A percentile compares a stretch with the other conserved stretches of the same genome.
Conservation (phyloP, 202 grass and related monocot genomes). For the Carex arenaria region DNA sequence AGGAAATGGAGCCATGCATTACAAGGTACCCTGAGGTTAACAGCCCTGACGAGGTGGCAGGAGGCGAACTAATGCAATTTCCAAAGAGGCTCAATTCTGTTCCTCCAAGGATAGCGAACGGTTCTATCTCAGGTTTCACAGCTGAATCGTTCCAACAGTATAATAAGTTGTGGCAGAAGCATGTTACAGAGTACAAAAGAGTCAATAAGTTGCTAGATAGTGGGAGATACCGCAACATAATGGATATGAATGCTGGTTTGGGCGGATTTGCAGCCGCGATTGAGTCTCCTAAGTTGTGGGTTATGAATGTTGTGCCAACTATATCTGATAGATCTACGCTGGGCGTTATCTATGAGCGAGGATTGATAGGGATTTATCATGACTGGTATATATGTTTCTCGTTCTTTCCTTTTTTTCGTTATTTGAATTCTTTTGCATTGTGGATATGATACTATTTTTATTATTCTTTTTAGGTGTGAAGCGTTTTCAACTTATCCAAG, state of each 20-base stretch:
- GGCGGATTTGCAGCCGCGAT: conserved; percentile 51
- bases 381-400: conserved; percentile 36
- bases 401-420: not conserved
- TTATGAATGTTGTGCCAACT: conserved; percentile 69
- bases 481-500: conserved; percentile 90
- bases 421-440: not conserved
- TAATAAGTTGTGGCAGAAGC: conserved; percentile 52
- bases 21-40: not conserved
- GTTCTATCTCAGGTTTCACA: conserved; percentile 37
- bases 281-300: conserved; percentile 56
- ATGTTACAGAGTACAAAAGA: conserved; percentile 51
- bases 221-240: conserved; percentile 51
- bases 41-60: conserved; percentile 24
- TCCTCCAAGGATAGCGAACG: conserved; percentile 32
- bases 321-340: conserved; percentile 50
- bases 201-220: conserved; percentile 45
- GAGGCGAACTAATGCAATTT: conserved; percentile 38
- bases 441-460: not conserved
- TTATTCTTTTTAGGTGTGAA: conserved; percentile 53
- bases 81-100: conserved; percentile 37
- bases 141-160: conserved; percentile 39
- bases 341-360: conserved; percentile 60
- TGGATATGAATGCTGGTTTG: conserved; percentile 81
- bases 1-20: conserved; percentile 65
- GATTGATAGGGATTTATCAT: conserved; percentile 73